Conservation (phyloP, 495 filamentous ascomycete genomes). For the Penicillium cinerascens region DNA sequence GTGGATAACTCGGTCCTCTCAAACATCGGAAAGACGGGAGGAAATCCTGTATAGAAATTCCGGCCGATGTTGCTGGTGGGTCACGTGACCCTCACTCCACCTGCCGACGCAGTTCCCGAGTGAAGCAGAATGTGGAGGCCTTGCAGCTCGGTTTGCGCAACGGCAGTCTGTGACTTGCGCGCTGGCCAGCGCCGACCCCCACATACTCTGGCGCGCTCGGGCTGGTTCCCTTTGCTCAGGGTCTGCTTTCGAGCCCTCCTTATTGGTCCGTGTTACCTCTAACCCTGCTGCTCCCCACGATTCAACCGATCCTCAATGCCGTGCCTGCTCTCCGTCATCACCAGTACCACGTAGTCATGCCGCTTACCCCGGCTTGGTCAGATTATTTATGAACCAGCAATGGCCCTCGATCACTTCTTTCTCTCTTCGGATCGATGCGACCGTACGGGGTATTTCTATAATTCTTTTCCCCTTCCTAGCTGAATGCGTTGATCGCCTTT, state of each 20-base stretch:
- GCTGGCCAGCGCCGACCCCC: not conserved
- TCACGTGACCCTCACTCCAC: slow-evolving; percentile 34
- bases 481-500: slow-evolving; percentile 2
- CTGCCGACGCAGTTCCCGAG: slow-evolving; percentile 33
- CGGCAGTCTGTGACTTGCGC: slow-evolving; percentile 6
- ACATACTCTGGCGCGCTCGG: slow-evolving; percentile 1
- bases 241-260: not conserved
- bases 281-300: slow-evolving; percentile 21
- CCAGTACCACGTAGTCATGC: slow-evolving; percentile 10
- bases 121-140: not conserved
- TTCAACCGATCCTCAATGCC: slow-evolving; percentile 43
- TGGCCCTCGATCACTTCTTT: slow-evolving; percentile 19
- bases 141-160: slow-evolving; percentile 4
- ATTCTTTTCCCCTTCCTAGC: not conserved
- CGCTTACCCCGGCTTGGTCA: slow-evolving; percentile 23
- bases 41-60: slow-evolving; percentile 20
- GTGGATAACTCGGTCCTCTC: slow-evolving; percentile 10
- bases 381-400: slow-evolving; percentile 33
- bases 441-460: slow-evolving; percentile 7
- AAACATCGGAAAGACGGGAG: slow-evolving; percentile 4
- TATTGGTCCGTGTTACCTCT: slow-evolving; percentile 14
- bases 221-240: not conserved
- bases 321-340: slow-evolving; percentile 33
- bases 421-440: slow-evolving; percentile 1
- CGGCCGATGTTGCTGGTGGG: slow-evolving; percentile 24